Evolutionary conservation across 805 yeast species (phyloP), one percentile per base, ranked within the genome.

Genomic region (Isabelozyma gotoi): DNA sequence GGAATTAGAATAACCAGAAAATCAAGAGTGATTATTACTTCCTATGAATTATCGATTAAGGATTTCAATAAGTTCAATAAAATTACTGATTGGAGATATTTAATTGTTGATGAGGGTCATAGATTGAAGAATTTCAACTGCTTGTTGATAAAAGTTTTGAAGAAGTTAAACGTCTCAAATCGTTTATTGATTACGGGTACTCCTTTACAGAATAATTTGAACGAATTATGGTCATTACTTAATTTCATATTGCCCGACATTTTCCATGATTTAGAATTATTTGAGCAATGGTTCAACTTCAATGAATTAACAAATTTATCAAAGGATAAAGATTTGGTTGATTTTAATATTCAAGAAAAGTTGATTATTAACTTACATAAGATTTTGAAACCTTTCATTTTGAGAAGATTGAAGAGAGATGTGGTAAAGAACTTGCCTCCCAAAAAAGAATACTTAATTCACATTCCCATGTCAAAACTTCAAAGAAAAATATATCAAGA

Each of bases 91-190:
- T 91, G 97, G 97, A 85, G 82, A 47, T 92, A 81, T 58, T 67
- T 92, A 41, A 85, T 91, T 40, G 96, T 92, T 15, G 99, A 92
- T 63, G 99, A 92, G 64, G 99, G 98, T 5, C 99, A 92, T 63
- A 72, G 99, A 33, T 71, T 92, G 52, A 94, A 92, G 57, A 92
- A 92, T 60, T 76, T 83, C 49, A 81, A 91, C 53, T 88, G 96
- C 62, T 70, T 81, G 51, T 71, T 92, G 47, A 84, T 92, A 40
- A 76, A 76, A 42, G 82, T 82, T 47, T 73, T 92, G 51, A 91
- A 88, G 55, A 76, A 74, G 49, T 73, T 88, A 32, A 69, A 77
- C 12, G 82, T 85, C 0, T 72, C 80, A 1, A 92, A 92, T 57
- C 71, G 97, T 48, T 68, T 92, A 38, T 68, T 92, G 19, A 67